Base-by-base conservation (phyloP, 2,329 filamentous ascomycete genomes). In the Cladophialophora bantiana region DNA sequence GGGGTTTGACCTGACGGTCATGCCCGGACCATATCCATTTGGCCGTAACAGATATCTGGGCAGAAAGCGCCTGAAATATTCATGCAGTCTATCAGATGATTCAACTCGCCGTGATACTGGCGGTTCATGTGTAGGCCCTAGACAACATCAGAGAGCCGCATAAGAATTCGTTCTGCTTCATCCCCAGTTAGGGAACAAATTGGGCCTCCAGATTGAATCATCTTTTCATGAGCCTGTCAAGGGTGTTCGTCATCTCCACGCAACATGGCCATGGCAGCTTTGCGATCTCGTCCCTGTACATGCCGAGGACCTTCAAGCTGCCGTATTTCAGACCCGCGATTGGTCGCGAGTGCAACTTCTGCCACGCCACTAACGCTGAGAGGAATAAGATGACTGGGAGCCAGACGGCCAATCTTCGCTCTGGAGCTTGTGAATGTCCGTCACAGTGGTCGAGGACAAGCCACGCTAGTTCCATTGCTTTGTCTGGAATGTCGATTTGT, bases 251-350 rank as follows among this genome's bases (percentile, higher is more conserved):
- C 63, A 65, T 65, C 34, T 53, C 35, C 12, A 12, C 20, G 20
- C 63, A 65, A 40, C 63, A 65, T 54, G 63, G 63, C 63, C 63
- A 65, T 4, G 58, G 58, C 13, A 65, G 31, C 34, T 65, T 52
- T n/a, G 48, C n/a, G 36, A 65, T 45, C 35, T 65, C 63, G 52
- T 48, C 38, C 58, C 61, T 65, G 58, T 56, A 65, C 63, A 65
- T 65, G 18, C 52, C 38, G 9, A 65, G 35, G 1, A 65, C 63
- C 40, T 59, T 65, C 36, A 65, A 31, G 48, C 48, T 61, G 10
- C 63, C 63, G 40, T 65, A 56, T n/a, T 61, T 65, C 9, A 48
- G 40, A 9, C 61, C 58, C 12, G 48, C 57, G 10, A 38, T 12
- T 18, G 48, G 18, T 20, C 52, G 50, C 50, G 31, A 48, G 5